A percentile compares a stretch with the other conserved stretches of the same genome.
These are phyloP conservation scores for Ascomycota sp. DNA, from an alignment of 2,329 filamentous ascomycete species.

Conservation along the genomic window DNA sequence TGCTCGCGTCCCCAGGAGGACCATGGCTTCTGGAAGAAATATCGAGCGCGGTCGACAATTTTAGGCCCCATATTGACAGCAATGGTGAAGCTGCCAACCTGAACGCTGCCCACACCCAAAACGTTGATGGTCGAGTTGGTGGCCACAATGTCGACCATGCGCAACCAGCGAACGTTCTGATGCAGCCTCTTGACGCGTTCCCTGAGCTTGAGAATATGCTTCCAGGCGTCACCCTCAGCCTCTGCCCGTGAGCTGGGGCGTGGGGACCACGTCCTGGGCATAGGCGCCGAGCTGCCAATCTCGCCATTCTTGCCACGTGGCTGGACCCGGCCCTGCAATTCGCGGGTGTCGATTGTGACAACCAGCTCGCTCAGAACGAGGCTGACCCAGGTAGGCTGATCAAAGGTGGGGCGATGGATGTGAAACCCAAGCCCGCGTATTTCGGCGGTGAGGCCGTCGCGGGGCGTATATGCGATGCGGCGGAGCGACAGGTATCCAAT, in stretches of 20 bases:
- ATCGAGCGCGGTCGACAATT: conserved; percentile 73
- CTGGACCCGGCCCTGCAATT: conserved; percentile 32
- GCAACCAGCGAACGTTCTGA: conserved; percentile 69
- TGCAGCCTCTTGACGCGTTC: conserved; percentile 76
- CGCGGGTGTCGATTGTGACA: conserved; percentile 59
- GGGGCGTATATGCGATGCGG: conserved; percentile 73
- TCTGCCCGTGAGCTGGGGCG: conserved; percentile 6
- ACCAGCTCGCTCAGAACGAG: conserved; percentile 71
- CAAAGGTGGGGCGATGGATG: conserved; percentile 84
- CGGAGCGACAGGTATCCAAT: conserved; percentile 84
- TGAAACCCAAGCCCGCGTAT: conserved; percentile 75
- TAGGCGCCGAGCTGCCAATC: conserved; percentile 1
- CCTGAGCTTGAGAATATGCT: conserved; percentile 55
- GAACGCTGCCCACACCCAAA: conserved; percentile 62
- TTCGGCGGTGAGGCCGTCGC: conserved; percentile 75
- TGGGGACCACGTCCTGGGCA: conserved; percentile 3
- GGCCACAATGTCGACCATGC: conserved; percentile 74
- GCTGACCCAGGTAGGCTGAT: conserved; percentile 91
- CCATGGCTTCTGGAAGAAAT: conserved; percentile 68
- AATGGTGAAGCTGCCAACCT: conserved; percentile 66
- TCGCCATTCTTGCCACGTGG: conserved; percentile 9
- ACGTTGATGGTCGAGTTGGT: conserved; percentile 60
- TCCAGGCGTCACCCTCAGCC: conserved; percentile 56
- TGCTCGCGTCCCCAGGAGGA: conserved; percentile 31
- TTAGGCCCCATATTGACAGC: conserved; percentile 82